These are phyloP conservation scores for Pyrenophora teres DNA, from an alignment of 2,329 filamentous ascomycete species.

Conservation along the genomic window DNA sequence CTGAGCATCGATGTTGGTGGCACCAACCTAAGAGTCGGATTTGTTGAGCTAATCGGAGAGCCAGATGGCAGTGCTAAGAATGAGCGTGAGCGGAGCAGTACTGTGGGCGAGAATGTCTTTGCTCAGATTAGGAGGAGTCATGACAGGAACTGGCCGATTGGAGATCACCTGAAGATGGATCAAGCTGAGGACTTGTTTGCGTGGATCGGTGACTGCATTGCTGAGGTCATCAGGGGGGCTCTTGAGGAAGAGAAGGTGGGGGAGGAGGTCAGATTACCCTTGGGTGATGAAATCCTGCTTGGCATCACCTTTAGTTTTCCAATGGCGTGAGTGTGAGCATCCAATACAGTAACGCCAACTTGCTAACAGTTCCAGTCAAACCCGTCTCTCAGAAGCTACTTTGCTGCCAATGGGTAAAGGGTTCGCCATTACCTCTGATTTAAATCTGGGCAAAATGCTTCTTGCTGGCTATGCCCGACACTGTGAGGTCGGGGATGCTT, in stretches of 20 bases:
- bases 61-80: slow-evolving; percentile 35
- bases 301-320: slow-evolving; percentile 75
- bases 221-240: slow-evolving; percentile 69
- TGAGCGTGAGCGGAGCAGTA: slow-evolving; percentile 19
- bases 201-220: slow-evolving; percentile 82
- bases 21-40: slow-evolving; percentile 70
- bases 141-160: slow-evolving; percentile 76
- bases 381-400: slow-evolving; percentile 64
- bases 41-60: slow-evolving; percentile 64
- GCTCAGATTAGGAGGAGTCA: slow-evolving; percentile 61
- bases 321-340: slow-evolving; percentile 53
- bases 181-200: slow-evolving; percentile 75
- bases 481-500: slow-evolving; percentile 48
- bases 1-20: slow-evolving; percentile 61
- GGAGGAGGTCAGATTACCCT: slow-evolving; percentile 30
- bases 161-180: slow-evolving; percentile 72
- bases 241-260: slow-evolving; percentile 44
- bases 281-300: slow-evolving; percentile 59
- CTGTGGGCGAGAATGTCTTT: slow-evolving; percentile 23
- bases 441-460: slow-evolving; percentile 65
- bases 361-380: slow-evolving; percentile 52
- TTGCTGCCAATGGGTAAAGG: slow-evolving; percentile 74
- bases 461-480: slow-evolving; percentile 63
- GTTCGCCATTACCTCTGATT: slow-evolving; percentile 64
- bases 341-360: neutral